These are phyloP conservation scores for Physcomitrellopsis africana DNA, from an alignment of 225 moss, liverwort and hornwort genomes.

Conservation along the genomic window DNA sequence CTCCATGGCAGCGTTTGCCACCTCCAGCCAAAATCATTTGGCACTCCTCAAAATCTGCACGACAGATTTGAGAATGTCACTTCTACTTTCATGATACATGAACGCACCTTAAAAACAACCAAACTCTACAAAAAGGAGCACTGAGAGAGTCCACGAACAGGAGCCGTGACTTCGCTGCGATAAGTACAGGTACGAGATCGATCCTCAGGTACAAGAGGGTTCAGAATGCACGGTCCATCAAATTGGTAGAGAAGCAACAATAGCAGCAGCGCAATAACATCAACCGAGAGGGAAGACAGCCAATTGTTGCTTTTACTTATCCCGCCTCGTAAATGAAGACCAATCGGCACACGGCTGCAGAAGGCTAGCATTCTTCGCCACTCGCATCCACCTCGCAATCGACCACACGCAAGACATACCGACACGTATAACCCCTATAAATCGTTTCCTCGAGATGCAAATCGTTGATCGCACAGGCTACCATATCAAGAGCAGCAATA, in stretches of 20 bases:
- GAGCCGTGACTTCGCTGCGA: neutral
- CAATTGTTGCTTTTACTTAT: neutral
- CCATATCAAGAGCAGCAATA: neutral
- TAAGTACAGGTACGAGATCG: neutral
- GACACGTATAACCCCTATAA: slow-evolving; percentile 4
- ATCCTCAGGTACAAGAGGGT: neutral
- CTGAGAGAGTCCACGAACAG: neutral
- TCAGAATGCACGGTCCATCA: neutral
- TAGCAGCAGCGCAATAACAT: neutral
- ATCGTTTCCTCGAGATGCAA: neutral
- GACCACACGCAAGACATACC: slow-evolving; percentile 1
- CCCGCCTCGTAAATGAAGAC: neutral
- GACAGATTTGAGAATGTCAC: slow-evolving; percentile 21
- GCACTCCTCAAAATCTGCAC: slow-evolving; percentile 23
- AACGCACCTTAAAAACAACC: slow-evolving; percentile 8
- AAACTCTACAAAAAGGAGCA: slow-evolving; percentile 15
- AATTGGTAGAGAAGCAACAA: slow-evolving; percentile 2
- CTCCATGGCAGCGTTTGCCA: slow-evolving; percentile 30
- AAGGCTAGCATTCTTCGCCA: neutral
- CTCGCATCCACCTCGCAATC: slow-evolving; percentile 2
- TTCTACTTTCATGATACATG: neutral
- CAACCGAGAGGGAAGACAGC: neutral
- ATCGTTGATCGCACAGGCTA: neutral
- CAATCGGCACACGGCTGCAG: neutral
- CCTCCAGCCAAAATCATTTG: slow-evolving; percentile 18